phyloP scores from a whole-genome alignment of 257 asterid genomes.

The Penstemon davidsonii region DNA sequence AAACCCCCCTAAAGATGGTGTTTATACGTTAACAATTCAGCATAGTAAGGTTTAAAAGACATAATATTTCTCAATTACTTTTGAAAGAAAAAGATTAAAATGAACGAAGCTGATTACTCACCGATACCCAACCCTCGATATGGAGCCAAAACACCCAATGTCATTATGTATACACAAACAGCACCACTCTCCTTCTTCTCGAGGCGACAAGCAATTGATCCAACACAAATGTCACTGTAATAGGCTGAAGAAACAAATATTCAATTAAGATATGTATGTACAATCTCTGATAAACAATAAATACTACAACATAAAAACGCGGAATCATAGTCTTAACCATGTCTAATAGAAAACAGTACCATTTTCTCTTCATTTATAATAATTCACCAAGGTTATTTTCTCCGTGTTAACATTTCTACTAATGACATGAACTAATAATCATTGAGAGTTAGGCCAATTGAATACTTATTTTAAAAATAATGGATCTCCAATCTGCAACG shows the following conservation, averaged over 20 bases:
- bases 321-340: slow-evolving; percentile 12
- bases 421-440: too few relatives aligned
- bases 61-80: neutral
- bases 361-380: too few relatives aligned
- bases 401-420: too few relatives aligned
- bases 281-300: slow-evolving; percentile 12
- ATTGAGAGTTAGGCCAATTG: too few relatives aligned
- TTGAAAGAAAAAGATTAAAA: slow-evolving; percentile 1
- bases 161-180: slow-evolving; percentile 83
- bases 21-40: neutral
- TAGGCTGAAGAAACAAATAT: slow-evolving; percentile 58
- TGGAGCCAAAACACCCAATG: slow-evolving; percentile 66
- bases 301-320: neutral
- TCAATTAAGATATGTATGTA: slow-evolving; percentile 18
- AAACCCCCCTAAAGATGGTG: neutral
- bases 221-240: slow-evolving; percentile 90
- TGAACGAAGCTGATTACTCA: slow-evolving; percentile 26
- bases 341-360: neutral
- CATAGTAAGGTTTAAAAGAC: neutral
- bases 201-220: slow-evolving; percentile 91
- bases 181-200: slow-evolving; percentile 91
- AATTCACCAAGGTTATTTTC: too few relatives aligned
- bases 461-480: too few relatives aligned
- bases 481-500: too few relatives aligned
- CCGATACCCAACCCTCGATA: slow-evolving; percentile 61